Percentiles rank a stretch among this genome's conserved stretches.
Evolutionary conservation across 2,329 filamentous ascomycete species (phyloP).

Genomic region (Penicillium griseofulvum): DNA sequence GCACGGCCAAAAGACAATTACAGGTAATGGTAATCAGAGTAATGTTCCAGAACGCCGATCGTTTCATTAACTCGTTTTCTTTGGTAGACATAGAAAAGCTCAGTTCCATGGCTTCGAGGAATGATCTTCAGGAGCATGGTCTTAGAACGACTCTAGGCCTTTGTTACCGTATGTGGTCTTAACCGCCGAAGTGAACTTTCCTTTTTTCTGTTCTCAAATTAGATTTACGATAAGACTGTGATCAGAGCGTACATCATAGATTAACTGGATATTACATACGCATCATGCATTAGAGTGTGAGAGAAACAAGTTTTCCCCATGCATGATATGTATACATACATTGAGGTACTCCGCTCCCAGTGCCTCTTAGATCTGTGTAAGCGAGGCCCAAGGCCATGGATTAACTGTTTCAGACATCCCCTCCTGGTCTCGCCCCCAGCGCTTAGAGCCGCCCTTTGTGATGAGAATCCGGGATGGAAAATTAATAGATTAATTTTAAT

Average conservation of each 20-base stretch:
- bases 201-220: neutral
- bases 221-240: neutral
- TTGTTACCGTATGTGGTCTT: neutral
- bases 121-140: slow-evolving; percentile 14
- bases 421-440: slow-evolving; percentile 13
- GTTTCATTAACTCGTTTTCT: slow-evolving; percentile 7
- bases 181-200: neutral
- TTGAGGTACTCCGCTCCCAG: neutral
- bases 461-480: neutral
- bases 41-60: slow-evolving; percentile 27
- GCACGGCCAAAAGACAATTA: slow-evolving; percentile 13
- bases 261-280: neutral
- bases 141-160: slow-evolving; percentile 1
- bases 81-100: neutral
- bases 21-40: neutral
- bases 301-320: neutral
- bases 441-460: slow-evolving; percentile 18
- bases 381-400: slow-evolving; percentile 16
- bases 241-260: neutral
- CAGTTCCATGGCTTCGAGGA: slow-evolving; percentile 1
- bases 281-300: neutral
- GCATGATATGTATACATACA: neutral
- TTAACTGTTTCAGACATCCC: neutral
- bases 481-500: neutral
- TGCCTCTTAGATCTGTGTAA: slow-evolving; percentile 17